Conservation (phyloP, 768 basidiomycete species). For the Tubosaeta sp. region DNA sequence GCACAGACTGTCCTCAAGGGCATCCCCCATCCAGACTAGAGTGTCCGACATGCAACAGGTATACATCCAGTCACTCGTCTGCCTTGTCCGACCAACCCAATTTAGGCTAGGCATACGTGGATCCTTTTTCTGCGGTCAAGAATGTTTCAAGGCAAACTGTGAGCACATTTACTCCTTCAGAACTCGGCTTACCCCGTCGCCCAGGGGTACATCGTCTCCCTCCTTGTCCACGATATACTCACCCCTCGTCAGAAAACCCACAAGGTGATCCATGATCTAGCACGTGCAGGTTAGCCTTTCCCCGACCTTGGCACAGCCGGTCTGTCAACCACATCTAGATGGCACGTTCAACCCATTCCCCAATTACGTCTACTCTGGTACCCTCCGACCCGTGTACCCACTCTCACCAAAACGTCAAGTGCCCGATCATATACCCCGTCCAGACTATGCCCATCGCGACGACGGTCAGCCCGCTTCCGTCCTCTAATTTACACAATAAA, state of each 20-base stretch:
- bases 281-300: slow-evolving; percentile 25
- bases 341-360: slow-evolving; percentile 79
- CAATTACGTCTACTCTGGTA: slow-evolving; percentile 72
- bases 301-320: neutral
- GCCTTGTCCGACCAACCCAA: slow-evolving; percentile 10
- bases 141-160: slow-evolving; percentile 96
- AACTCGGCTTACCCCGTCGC: neutral
- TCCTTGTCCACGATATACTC: neutral
- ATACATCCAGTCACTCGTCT: slow-evolving; percentile 19
- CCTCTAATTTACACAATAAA: neutral
- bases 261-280: slow-evolving; percentile 71
- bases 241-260: slow-evolving; percentile 63
- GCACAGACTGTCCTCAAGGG: slow-evolving; percentile 66
- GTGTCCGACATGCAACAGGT: slow-evolving; percentile 95
- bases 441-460: slow-evolving; percentile 73
- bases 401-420: slow-evolving; percentile 71
- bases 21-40: slow-evolving; percentile 84
- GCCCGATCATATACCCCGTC: slow-evolving; percentile 78
- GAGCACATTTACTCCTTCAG: slow-evolving; percentile 31
- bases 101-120: slow-evolving; percentile 73
- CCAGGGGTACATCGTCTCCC: slow-evolving; percentile 22
- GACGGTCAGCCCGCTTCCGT: slow-evolving; percentile 45
- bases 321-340: slow-evolving; percentile 39
- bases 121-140: slow-evolving; percentile 91
- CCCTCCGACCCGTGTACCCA: slow-evolving; percentile 83